Base-by-base conservation (phyloP, 2,329 filamentous ascomycete species). In the Xylariales sp. region DNA sequence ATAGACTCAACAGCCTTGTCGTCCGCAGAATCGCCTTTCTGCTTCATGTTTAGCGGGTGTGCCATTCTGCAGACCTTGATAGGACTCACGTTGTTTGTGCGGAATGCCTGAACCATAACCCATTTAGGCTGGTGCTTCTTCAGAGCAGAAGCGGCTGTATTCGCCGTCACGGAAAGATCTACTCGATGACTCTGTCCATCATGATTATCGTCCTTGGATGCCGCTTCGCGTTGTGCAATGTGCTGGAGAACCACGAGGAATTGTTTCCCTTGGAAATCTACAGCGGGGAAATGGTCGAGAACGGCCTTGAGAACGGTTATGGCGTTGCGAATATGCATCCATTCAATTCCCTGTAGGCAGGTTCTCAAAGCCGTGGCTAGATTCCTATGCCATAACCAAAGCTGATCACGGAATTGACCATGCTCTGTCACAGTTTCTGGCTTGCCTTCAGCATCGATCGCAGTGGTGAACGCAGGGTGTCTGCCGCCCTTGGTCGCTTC, bases 311-410 rank as follows among this genome's bases (percentile, higher is more conserved):
- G 72, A 4, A 97, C 75, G 44, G 86, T 93, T 51, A 97, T 94
- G 32, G 89, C 88, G 59, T 98, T 98, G 42, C 91, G 83, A 58
- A 97, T 95, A 61, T 96, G 90, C 85, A 96, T 96, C 78, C 93
- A 98, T 63, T 97, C 91, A 22, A 79, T 82, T 20, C 84, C 84
- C 14, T 80, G 80, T 34, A 98, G 73, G 59, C 91, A 96, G 27
- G 77, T 76, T 59, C 89, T 90, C 41, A 98, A 70, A 3, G 91
- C 88, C 37, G 71, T 78, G 53, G 85, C 86, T 31, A 98, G 68
- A 48, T 86, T 81, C 53, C 84, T 82, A 62, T 98, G 94, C 89
- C 91, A 97, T 52, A 87, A 86, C 69, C 86, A 93, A 22, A 96
- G 71, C 39, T 94, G 68, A 51, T 87, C 83, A 37, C 88, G 83